Base-by-base conservation (phyloP, 2,329 filamentous ascomycete species). In the Beauveria pseudobassiana region DNA sequence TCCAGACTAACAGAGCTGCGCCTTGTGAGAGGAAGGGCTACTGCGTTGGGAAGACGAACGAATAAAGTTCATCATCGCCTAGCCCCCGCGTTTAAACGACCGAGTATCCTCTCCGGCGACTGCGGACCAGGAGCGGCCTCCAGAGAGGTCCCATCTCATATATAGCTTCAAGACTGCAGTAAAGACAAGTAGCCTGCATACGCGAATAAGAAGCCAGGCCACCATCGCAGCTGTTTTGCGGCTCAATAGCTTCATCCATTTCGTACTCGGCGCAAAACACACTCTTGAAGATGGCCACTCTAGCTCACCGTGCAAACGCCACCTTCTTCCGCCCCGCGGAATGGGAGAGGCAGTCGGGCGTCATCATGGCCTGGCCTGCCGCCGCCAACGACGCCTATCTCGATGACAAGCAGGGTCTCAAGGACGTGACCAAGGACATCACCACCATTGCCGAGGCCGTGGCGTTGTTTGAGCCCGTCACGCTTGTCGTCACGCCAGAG, bases 391-490 rank as follows among this genome's bases (percentile, higher is more conserved):
- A 58, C 53, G 60, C 60, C 45, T 62, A 62, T 48, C 38, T 40
- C n/a, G 60, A 62, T 40, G 60, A 58, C 38, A 48, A 53, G 38
- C 49, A 54, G 50, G 60, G 54, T 6, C 53, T 62, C 38, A 46
- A 48, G 26, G 48, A 48, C 28, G 64, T 64, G 28, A 68, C 65
- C 10, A 20, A 48, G 18, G 70, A 72, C 56, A 64, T 72, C 12
- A 68, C 65, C 3, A 50, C 63, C 12, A 66, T 72, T 8, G 66
- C 70, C 6, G 61, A 65, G 6, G 68, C 69, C 3, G 62, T 71
- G 1, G 65, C 69, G 5, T 55, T 63, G 0, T 72, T 71, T 51
- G 63, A 71, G 28, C 68, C 68, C 5, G 69, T 72, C 2, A 69
- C 64, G 1, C 61, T 72, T 42, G 62, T 64, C 18, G 66, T 67